Percentiles rank a stretch among this genome's conserved stretches.
These are phyloP conservation scores for Pichia terricola DNA, from an alignment of 1,139 yeast species.

Conservation along the genomic window DNA sequence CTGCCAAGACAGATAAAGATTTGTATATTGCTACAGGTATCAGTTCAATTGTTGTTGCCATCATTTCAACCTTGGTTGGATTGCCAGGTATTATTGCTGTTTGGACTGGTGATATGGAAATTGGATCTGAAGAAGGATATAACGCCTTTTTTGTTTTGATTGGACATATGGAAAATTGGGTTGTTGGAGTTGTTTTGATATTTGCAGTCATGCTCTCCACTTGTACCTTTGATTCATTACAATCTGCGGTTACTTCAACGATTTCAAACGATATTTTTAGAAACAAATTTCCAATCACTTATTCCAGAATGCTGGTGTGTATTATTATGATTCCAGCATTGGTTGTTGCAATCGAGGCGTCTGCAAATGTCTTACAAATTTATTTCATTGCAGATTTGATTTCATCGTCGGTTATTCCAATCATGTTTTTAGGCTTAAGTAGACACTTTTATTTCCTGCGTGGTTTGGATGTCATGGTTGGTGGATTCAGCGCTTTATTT, in stretches of 20 bases:
- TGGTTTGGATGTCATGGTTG: constrained; percentile 76
- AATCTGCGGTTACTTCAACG: constrained; percentile 82
- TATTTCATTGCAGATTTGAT: constrained; percentile 86
- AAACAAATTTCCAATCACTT: constrained; percentile 58
- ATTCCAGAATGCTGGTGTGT: constrained; percentile 64
- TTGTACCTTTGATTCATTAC: constrained; percentile 82
- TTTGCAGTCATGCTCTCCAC: constrained; percentile 69
- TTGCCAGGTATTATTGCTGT: constrained; percentile 81
- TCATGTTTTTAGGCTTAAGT: constrained; percentile 72
- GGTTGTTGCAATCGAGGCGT: constrained; percentile 72
- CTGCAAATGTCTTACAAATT: constrained; percentile 75
- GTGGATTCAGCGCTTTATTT: constrained; percentile 75
- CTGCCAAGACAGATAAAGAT: constrained; percentile 70
- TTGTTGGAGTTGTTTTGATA: constrained; percentile 71
- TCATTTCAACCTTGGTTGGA: constrained; percentile 65
- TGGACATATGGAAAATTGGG: constrained; percentile 76
- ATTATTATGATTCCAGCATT: constrained; percentile 75
- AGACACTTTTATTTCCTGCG: constrained; percentile 56
- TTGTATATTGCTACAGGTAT: constrained; percentile 64
- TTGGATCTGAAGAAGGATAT: constrained; percentile 51
- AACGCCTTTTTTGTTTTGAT: constrained; percentile 65
- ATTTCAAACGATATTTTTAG: constrained; percentile 85
- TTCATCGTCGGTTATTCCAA: constrained; percentile 79
- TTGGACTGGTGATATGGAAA: constrained; percentile 69
- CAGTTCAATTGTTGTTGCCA: constrained; percentile 59